A percentile compares a stretch with the other conserved stretches of the same genome.
phyloP scores from a whole-genome alignment of 208 protist genomes.

The Trypanosoma vivax region DNA sequence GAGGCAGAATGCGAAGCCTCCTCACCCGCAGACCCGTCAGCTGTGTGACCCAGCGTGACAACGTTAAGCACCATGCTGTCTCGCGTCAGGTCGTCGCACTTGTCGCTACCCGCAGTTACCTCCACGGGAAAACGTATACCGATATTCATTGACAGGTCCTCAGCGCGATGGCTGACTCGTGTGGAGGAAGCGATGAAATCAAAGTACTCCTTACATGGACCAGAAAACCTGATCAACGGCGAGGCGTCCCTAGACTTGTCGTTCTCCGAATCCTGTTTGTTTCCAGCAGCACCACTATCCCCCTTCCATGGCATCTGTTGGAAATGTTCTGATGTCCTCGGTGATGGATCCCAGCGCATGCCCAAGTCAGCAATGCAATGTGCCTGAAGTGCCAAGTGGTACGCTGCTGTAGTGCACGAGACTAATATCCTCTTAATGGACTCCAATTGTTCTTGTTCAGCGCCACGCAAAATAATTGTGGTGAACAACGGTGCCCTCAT shows the following conservation, averaged over 20 bases:
- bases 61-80: constrained; percentile 23
- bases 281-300: neutral
- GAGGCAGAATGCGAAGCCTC: neutral
- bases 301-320: neutral
- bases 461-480: constrained; percentile 19
- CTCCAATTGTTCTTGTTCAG: constrained; percentile 2
- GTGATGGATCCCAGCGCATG: neutral
- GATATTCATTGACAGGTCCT: constrained; percentile 26
- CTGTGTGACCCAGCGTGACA: constrained; percentile 19
- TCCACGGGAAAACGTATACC: constrained; percentile 20
- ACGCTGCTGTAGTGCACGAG: constrained; percentile 9
- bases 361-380: constrained; percentile 21
- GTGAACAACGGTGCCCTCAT: constrained; percentile 17
- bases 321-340: too few relatives aligned
- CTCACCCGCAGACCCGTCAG: neutral
- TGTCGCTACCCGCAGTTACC: constrained; percentile 1
- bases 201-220: constrained; percentile 6
- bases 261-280: neutral
- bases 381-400: constrained; percentile 21
- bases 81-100: constrained; percentile 15
- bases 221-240: too few relatives aligned
- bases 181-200: constrained; percentile 3
- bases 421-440: constrained; percentile 12
- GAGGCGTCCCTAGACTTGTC: too few relatives aligned
- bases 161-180: neutral